Evolutionary conservation across 2,329 filamentous ascomycete species (phyloP).

Genomic region (Leptoxyphium fumago): DNA sequence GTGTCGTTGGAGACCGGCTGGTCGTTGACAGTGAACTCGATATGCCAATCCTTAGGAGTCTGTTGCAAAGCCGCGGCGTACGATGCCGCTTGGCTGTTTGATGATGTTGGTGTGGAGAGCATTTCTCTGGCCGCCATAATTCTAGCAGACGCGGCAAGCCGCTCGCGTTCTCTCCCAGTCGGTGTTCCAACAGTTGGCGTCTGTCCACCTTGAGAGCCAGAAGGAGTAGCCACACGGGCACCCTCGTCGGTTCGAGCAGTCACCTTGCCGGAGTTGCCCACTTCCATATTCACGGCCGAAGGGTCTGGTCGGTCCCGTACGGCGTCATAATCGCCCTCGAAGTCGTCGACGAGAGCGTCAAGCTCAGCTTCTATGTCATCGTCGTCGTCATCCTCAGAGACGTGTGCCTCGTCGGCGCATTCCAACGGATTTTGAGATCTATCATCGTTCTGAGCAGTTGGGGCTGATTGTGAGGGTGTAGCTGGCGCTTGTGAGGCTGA

Average conservation of each 20-base stretch:
- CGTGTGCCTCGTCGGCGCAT: constrained; percentile 79
- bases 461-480: constrained; percentile 1
- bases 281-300: constrained; percentile 80
- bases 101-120: constrained; percentile 32
- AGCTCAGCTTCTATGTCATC: constrained; percentile 42
- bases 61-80: constrained; percentile 75
- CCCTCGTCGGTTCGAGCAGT: constrained; percentile 88
- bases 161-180: constrained; percentile 15
- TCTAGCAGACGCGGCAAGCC: constrained; percentile 16
- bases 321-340: constrained; percentile 70
- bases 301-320: constrained; percentile 54
- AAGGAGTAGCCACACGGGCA: constrained; percentile 69
- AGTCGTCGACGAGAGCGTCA: constrained; percentile 77
- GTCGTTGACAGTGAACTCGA: constrained; percentile 80
- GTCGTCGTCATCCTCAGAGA: constrained; percentile 40
- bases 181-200: constrained; percentile 15
- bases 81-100: constrained; percentile 47
- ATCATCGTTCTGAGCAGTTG: constrained; percentile 32
- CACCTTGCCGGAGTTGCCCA: constrained; percentile 72
- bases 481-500: constrained; percentile 3
- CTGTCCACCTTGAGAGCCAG: constrained; percentile 29
- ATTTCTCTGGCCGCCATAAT: constrained; percentile 20
- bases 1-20: constrained; percentile 80
- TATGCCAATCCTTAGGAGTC: constrained; percentile 85
- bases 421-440: constrained; percentile 58